phyloP scores from a whole-genome alignment of 306 rosid genomes.

The Vigna angularis region DNA sequence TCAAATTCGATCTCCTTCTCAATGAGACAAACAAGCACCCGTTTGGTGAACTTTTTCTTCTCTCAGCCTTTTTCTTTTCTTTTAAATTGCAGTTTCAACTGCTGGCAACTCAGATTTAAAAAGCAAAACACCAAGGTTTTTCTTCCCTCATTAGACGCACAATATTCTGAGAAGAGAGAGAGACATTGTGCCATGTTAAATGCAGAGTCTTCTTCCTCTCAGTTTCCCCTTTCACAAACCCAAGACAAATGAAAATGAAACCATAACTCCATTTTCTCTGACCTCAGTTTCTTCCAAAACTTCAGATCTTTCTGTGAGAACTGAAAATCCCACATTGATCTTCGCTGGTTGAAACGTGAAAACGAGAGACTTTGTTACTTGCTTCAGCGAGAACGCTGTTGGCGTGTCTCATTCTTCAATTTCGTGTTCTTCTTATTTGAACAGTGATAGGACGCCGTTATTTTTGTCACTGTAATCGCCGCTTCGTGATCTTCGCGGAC shows the following conservation, averaged over 20 bases:
- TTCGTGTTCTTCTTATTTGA: too few species aligned
- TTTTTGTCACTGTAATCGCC: too few species aligned
- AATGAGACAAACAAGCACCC: too few species aligned
- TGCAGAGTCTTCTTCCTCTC: conserved; percentile 21
- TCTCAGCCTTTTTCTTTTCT: neutral
- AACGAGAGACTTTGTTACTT: conserved; percentile 89
- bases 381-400: conserved; percentile 85
- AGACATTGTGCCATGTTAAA: neutral
- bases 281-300: conserved; percentile 19
- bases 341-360: neutral
- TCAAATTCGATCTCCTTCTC: too few species aligned
- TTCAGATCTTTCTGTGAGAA: neutral
- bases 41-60: conserved; percentile 40
- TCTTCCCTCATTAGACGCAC: too few species aligned
- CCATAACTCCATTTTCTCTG: conserved; percentile 18
- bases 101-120: conserved; percentile 42
- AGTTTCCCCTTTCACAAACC: conserved; percentile 39
- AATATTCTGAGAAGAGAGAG: too few species aligned
- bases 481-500: too few species aligned
- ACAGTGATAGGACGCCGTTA: too few species aligned
- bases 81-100: conserved; percentile 45
- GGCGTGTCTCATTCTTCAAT: conserved; percentile 49
- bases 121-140: too few species aligned
- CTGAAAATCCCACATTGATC: neutral
- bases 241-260: conserved; percentile 16